Evolutionary conservation across 805 yeast genomes (phyloP), one percentile per base, ranked within the genome.

Genomic region (Ogataea sp.): DNA sequence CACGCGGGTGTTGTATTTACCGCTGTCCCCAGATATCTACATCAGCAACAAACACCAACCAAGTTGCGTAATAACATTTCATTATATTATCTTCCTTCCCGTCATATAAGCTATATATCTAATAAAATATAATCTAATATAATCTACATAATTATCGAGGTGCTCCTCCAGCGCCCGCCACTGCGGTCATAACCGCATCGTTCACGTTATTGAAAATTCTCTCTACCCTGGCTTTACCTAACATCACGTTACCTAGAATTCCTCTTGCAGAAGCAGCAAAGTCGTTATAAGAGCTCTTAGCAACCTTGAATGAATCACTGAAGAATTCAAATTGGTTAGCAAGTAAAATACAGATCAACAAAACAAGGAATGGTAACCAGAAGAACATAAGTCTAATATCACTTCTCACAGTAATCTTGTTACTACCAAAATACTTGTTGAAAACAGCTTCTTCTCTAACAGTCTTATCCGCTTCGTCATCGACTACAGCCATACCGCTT

Each of bases 371-470:
- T 13, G 97, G 97, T 42, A 88, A 62, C 97, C 97, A 89, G 71
- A 89, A 88, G 57, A 89, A 85, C 44, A 86, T 63, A 46, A 89
- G 67, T 85, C 87, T 82, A 53, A 76, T 81, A 60, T 89, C 97
- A 51, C 86, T 83, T 49, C 67, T 69, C 28, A 74, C 64, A 0
- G 75, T 62, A 48, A 71, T 73, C 20, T 74, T 51, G 6, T 71
- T 68, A 52, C 46, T 39, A 49, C 54, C 43, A 50, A 56, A 26
- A 59, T 42, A 39, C 25, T 42, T 39, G 16, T 39, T 37, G 36
- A 38, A 39, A 4, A 51, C 15, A 4, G 31, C 15, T 18, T 32
- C 26, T 17, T 32, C 38, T 10, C 23, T 40, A 20, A 20, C 36
- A n/a, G 11, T 36, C 16, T 32, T 11, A 16, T 13, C 21, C 2